Percentiles rank a stretch among this genome's conserved stretches.
phyloP scores from a whole-genome alignment of 768 basidiomycete species.

The Holtermannia corniformis region DNA sequence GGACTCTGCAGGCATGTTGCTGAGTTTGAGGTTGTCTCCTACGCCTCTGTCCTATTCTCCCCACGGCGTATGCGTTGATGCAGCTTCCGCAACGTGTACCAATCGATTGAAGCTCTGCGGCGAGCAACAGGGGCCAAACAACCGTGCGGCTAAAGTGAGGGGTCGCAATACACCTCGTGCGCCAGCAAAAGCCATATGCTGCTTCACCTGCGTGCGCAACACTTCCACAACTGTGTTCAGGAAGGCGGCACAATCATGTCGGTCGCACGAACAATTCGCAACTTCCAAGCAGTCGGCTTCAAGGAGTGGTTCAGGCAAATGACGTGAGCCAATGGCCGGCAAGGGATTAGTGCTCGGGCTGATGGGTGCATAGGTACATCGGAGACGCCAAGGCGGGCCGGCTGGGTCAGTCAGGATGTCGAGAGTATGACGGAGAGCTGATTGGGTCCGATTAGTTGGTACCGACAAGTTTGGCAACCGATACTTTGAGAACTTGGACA shows the following conservation, averaged over 20 bases:
- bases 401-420: slow-evolving; percentile 51
- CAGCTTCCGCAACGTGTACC: no score
- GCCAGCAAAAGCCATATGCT: neutral
- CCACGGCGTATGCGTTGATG: no score
- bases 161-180: neutral
- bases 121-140: neutral
- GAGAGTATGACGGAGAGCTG: neutral
- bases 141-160: neutral
- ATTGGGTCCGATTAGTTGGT: slow-evolving; percentile 17
- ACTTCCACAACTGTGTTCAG: neutral
- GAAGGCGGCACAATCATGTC: no score
- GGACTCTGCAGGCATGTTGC: neutral
- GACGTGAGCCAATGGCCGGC: slow-evolving; percentile 27
- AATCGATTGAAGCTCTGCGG: no score
- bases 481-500: slow-evolving; percentile 86
- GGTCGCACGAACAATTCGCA: slow-evolving; percentile 64
- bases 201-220: neutral
- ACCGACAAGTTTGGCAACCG: slow-evolving; percentile 65
- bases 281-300: slow-evolving; percentile 62
- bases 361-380: slow-evolving; percentile 56
- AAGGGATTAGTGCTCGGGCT: neutral
- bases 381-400: slow-evolving; percentile 84
- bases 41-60: no score
- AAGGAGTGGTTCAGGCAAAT: slow-evolving; percentile 77
- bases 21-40: neutral